These are phyloP conservation scores for Cicer arietinum DNA, from an alignment of 306 rosid genomes.

Conservation along the genomic window DNA sequence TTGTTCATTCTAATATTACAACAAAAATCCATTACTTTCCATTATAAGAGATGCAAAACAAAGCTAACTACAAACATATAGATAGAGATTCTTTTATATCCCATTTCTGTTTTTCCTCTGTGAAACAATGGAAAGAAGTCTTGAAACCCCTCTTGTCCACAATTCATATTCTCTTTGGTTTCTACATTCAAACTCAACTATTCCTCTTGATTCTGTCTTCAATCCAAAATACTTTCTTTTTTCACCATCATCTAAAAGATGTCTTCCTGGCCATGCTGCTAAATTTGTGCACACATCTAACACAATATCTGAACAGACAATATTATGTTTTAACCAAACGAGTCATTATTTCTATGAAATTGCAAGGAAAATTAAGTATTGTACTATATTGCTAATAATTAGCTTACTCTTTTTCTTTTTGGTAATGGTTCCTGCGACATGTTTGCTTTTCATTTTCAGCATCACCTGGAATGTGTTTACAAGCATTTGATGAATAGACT, in stretches of 20 bases:
- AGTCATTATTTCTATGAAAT: background rate
- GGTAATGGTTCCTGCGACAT: constrained; percentile 90
- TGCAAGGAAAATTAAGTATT: background rate
- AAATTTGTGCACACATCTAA: constrained; percentile 69
- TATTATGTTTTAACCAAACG: background rate
- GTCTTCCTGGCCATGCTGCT: constrained; percentile 97
- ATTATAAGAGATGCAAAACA: constrained; percentile 8
- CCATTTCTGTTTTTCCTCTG: constrained; percentile 58
- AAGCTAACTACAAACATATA: constrained; percentile 8
- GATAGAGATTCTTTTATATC: background rate
- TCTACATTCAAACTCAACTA: constrained; percentile 94
- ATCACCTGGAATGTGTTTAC: constrained; percentile 65
- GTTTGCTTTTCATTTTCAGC: constrained; percentile 96
- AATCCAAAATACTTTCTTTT: constrained; percentile 85
- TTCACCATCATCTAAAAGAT: constrained; percentile 75
- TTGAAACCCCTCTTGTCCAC: constrained; percentile 88
- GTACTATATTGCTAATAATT: background rate
- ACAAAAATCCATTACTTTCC: constrained; percentile 7
- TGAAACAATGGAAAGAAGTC: constrained; percentile 79
- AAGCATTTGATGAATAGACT: constrained; percentile 17
- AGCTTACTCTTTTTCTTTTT: constrained; percentile 93
- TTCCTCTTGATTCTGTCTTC: constrained; percentile 82
- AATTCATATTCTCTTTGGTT: constrained; percentile 79
- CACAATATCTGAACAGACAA: constrained; percentile 70
- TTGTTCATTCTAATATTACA: constrained; percentile 9